Evolutionary conservation across 148 eudicot species (phyloP).

Genomic region (Persicaria maculosa): DNA sequence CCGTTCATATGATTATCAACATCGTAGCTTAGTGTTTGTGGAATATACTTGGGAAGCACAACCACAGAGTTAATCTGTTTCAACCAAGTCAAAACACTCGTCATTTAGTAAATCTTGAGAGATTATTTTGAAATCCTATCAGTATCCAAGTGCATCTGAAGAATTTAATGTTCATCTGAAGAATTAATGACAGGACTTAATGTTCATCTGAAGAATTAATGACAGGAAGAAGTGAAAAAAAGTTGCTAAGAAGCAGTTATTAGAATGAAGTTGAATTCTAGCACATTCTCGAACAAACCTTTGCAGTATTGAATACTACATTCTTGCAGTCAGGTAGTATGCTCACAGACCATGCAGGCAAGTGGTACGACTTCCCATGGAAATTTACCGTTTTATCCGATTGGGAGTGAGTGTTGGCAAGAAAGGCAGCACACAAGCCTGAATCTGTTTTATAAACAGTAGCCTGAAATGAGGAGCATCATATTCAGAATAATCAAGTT

Average conservation of each 20-base stretch:
- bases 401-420: too few relatives aligned
- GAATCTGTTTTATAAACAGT: conserved; percentile 66
- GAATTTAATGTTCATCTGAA: too few relatives aligned
- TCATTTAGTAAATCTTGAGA: neutral
- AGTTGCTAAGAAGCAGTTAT: neutral
- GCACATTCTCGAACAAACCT: conserved; percentile 34
- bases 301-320: conserved; percentile 83
- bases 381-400: too few relatives aligned
- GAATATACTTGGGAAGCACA: conserved; percentile 43
- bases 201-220: neutral
- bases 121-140: neutral
- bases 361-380: too few relatives aligned
- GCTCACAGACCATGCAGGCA: too few relatives aligned
- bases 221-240: neutral
- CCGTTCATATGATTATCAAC: conserved; percentile 22
- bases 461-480: conserved; percentile 38
- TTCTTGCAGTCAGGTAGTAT: conserved; percentile 62
- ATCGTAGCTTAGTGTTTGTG: conserved; percentile 30
- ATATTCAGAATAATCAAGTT: neutral
- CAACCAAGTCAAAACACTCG: conserved; percentile 1
- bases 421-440: conserved; percentile 44
- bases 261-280: neutral
- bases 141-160: too few relatives aligned
- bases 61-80: conserved; percentile 68
- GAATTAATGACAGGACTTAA: neutral